Base-by-base conservation (phyloP, 2,329 filamentous ascomycete genomes). In the Penicillium nordicum region DNA sequence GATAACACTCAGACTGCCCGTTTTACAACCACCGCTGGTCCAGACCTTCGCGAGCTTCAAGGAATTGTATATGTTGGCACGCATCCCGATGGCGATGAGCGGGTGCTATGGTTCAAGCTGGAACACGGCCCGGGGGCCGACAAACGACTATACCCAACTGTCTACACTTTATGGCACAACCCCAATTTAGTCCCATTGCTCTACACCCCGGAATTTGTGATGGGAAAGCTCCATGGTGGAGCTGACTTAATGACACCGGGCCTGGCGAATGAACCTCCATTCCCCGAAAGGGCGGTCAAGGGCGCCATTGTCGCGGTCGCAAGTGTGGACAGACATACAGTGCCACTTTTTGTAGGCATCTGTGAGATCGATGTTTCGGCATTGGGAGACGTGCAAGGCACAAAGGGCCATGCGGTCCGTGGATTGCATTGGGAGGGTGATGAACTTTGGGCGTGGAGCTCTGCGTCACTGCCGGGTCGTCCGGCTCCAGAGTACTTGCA, bases 181-280 rank as follows among this genome's bases (percentile, higher is more conserved):
- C 78, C 85, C 3, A 76, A 78, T 30, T 73, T 89, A 14, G 73
- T 88, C 0, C 84, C 86, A 0, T 70, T 89, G 32, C 76, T 89
- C n/a, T 81, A 87, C 62, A 88, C 86, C 0, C 84, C 83, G 4
- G 76, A 79, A 10, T 65, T 77, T 47, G 79, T 84, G 25, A 81
- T 88, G 66, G 77, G 81, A 58, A 88, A 88, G 70, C 73, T 89
- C 9, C 82, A 82, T 55, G 79, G 80, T 8, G 86, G 86, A 4
- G 85, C 86, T 21, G 85, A 88, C 69, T 74, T 89, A 46, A 88
- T 88, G 86, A 87, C 82, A 1, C 86, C 86, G 2, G 86, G 86
- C 9, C 72, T 89, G 14, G 81, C 85, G 29, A 80, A 82, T 50
- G 85, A 86, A 1, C 84, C 85, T 11, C 85, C 85, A 2, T 88